Base-by-base conservation (phyloP, 1,284 basidiomycete species). In the Microbotryum intermedium region DNA sequence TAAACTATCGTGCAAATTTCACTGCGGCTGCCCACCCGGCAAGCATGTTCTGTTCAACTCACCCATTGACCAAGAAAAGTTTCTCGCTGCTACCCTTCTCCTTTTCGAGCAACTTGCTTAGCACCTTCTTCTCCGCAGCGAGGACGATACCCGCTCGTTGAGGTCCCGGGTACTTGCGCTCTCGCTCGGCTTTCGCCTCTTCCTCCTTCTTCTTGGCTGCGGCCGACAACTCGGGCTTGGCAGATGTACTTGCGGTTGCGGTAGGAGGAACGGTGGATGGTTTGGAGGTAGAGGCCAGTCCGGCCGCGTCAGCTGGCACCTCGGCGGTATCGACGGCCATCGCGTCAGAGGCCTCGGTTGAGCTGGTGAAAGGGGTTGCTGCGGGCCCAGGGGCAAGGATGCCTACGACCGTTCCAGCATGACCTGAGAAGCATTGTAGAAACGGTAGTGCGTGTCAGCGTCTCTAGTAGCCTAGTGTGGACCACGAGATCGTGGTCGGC, bases 111-210 rank as follows among this genome's bases (percentile, higher is more conserved):
- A 98, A 83, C 77, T 98, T 98, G 53, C 92, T 92, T 0, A 95
- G 97, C 46, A 98, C 92, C 78, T 95, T 95, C 84, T 98, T 98
- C 81, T 98, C 94, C 8, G 94, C 94, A 0, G 92, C 94, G n/a
- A 98, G 81, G 3, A 97, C 92, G 44, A 98, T 89, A 1, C 95
- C 94, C 23, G 66, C 56, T 28, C 66, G 55, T 48, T 68, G 65
- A 53, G 66, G 67, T 20, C 57, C 61, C 39, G 67, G 64, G 57
- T 69, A 68, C 52, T 68, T 69, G 58, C 61, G 52, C 64, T 66
- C 61, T 20, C 66, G 39, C 55, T 66, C 64, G 4, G 60, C 59
- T 50, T 60, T 58, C 9, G 65, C 61, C 53, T 70, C 62, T 21
- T 66, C 67, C 58, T 65, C 63, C 64, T 71, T 67, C 62, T 66